A percentile compares a stretch with the other conserved stretches of the same genome.
phyloP scores from a whole-genome alignment of 108 stramenopile genomes.

The Cyclotella sp. region DNA sequence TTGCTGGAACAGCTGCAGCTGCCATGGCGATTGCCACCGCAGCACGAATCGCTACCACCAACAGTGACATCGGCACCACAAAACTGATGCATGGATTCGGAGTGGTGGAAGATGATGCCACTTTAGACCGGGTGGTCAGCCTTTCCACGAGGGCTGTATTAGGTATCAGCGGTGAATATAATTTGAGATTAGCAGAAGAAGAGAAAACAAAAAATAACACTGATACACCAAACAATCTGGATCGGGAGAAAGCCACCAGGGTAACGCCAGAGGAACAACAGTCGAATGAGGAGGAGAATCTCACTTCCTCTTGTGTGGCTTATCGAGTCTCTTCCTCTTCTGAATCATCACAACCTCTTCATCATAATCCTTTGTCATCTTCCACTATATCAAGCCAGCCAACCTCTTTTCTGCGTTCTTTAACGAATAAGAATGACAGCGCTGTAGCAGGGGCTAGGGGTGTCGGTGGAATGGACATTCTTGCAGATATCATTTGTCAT shows the following conservation, averaged over 20 bases:
- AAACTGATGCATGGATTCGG: conserved; percentile 11
- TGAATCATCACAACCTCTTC: background rate
- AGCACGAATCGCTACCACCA: conserved; percentile 27
- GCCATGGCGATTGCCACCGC: conserved; percentile 47
- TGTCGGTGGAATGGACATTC: conserved; percentile 49
- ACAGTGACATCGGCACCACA: background rate
- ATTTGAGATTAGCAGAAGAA: background rate
- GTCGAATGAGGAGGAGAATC: background rate
- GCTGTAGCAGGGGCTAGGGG: background rate
- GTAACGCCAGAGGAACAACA: conserved; percentile 16
- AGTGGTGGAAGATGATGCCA: background rate
- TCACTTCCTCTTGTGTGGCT: background rate
- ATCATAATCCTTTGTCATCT: background rate
- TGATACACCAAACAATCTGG: background rate
- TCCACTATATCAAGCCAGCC: background rate
- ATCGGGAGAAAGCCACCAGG: conserved; percentile 1
- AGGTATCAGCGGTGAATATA: background rate
- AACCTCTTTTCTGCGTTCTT: background rate
- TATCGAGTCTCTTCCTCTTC: background rate
- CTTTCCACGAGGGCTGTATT: conserved; percentile 8
- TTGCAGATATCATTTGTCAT: conserved; percentile 54
- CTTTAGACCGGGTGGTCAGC: conserved; percentile 8
- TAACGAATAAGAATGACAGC: background rate
- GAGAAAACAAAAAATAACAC: background rate
- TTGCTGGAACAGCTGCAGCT: conserved; percentile 53